Percentiles rank a stretch among this genome's conserved stretches.
These are phyloP conservation scores for Umbelopsis vinacea DNA, from an alignment of 192 early-diverging fungal genomes.

Conservation along the genomic window DNA sequence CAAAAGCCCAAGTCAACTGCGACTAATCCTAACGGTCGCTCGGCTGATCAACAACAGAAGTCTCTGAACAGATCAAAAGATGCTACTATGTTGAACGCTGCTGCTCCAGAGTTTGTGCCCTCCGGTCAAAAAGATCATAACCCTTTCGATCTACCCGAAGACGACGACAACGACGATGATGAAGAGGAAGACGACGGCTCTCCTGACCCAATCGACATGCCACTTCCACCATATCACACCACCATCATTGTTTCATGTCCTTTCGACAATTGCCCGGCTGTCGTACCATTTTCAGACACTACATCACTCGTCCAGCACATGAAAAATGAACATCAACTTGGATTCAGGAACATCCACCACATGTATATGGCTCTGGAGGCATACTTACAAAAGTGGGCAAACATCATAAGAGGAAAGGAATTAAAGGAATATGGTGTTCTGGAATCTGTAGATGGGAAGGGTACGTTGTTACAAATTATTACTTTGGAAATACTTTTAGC, in stretches of 20 bases:
- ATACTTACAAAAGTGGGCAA: conserved; percentile 79
- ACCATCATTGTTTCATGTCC: conserved; percentile 69
- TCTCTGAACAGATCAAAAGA: background rate
- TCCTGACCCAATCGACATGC: conserved; percentile 36
- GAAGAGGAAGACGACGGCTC: conserved; percentile 31
- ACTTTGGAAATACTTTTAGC: background rate
- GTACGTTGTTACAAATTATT: background rate
- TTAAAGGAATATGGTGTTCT: conserved; percentile 37
- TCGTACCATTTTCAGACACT: conserved; percentile 60
- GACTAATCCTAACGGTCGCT: background rate
- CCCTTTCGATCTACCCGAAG: conserved; percentile 29
- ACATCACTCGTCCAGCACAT: conserved; percentile 69
- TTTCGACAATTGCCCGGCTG: conserved; percentile 58
- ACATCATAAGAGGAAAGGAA: conserved; percentile 45
- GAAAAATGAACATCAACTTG: conserved; percentile 62
- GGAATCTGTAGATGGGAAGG: conserved; percentile 32
- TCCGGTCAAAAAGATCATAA: background rate
- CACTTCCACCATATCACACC: conserved; percentile 55
- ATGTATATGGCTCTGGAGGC: conserved; percentile 77
- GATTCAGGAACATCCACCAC: conserved; percentile 74
- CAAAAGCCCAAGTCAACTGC: conserved; percentile 2
- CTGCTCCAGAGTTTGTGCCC: background rate
- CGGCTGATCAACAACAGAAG: background rate
- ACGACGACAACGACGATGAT: conserved; percentile 36
- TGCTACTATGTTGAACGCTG: conserved; percentile 3